Evolutionary conservation across 1,284 basidiomycete species (phyloP).

Genomic region (Caloboletus firmus): DNA sequence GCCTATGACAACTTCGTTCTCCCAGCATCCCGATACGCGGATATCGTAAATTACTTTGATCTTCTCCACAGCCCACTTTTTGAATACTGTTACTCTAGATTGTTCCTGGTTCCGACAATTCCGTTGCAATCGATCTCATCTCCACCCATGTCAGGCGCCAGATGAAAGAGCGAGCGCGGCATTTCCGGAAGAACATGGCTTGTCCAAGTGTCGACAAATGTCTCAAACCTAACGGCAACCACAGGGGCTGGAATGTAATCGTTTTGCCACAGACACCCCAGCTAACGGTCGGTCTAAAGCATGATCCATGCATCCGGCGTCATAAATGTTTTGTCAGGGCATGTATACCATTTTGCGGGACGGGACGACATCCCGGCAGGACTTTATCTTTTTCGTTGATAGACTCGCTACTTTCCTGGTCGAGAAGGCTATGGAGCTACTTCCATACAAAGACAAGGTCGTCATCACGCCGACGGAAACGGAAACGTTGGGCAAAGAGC

Average conservation of each 20-base stretch:
- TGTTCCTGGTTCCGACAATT: constrained; percentile 85
- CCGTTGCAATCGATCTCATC: constrained; percentile 92
- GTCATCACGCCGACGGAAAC: constrained; percentile 71
- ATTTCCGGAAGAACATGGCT: constrained; percentile 75
- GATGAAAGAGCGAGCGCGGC: constrained; percentile 73
- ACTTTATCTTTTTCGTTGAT: constrained; percentile 90
- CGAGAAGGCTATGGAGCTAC: constrained; percentile 79
- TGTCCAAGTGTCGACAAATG: constrained; percentile 39
- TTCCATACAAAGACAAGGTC: constrained; percentile 68
- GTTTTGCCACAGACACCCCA: constrained; percentile 83
- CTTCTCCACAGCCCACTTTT: background rate
- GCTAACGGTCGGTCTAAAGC: constrained; percentile 53
- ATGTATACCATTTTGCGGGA: constrained; percentile 87
- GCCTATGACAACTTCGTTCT: constrained; percentile 95
- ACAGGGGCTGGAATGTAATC: constrained; percentile 56
- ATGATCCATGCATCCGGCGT: constrained; percentile 45
- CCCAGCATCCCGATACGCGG: constrained; percentile 83
- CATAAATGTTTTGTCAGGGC: constrained; percentile 51
- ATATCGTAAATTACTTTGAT: constrained; percentile 62
- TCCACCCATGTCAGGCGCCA: constrained; percentile 88
- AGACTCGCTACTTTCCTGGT: constrained; percentile 82
- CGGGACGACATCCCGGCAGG: constrained; percentile 65
- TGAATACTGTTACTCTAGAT: constrained; percentile 53
- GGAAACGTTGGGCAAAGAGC: constrained; percentile 59
- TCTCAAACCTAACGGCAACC: constrained; percentile 34